phyloP scores from a whole-genome alignment of 1,284 basidiomycete species.

The Polyporus tsugae region DNA sequence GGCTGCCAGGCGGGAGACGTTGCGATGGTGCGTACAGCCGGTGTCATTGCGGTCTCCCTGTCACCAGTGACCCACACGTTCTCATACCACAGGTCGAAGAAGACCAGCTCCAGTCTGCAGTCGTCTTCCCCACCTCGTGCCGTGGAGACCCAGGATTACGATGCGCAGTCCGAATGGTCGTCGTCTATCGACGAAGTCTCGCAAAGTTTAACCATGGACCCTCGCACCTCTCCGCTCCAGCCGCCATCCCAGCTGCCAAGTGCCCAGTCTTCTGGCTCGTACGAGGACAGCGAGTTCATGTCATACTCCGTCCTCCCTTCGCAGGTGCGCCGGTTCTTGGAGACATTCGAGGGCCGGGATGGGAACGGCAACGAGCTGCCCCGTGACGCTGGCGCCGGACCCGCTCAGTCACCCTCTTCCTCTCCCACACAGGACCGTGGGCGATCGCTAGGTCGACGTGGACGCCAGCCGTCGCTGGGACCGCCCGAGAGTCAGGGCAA shows the following conservation, averaged over 20 bases:
- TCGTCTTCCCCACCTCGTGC: constrained; percentile 18
- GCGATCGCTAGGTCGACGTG: not conserved
- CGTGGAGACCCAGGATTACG: constrained; percentile 23
- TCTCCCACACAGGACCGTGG: not conserved
- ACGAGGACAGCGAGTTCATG: not conserved
- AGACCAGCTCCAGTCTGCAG: not conserved
- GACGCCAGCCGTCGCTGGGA: not conserved
- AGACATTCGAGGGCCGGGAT: constrained; percentile 29
- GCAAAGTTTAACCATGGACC: constrained; percentile 12
- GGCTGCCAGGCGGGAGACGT: constrained; percentile 2
- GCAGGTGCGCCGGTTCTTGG: constrained; percentile 22
- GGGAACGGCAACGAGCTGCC: constrained; percentile 24
- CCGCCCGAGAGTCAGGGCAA: not conserved
- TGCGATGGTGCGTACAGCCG: constrained; percentile 8
- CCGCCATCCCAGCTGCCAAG: not conserved
- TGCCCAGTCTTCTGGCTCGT: constrained; percentile 11
- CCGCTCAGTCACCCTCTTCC: not conserved
- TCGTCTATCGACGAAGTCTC: constrained; percentile 21
- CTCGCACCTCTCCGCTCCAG: constrained; percentile 1
- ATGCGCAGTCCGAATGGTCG: constrained; percentile 26
- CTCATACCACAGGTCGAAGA: not conserved
- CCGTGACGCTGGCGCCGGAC: not conserved
- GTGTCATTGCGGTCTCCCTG: not conserved
- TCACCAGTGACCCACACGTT: not conserved
- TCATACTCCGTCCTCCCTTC: constrained; percentile 12